Conservation (phyloP, 768 basidiomycete species). For the Pleurotus salmoneostramineus region DNA sequence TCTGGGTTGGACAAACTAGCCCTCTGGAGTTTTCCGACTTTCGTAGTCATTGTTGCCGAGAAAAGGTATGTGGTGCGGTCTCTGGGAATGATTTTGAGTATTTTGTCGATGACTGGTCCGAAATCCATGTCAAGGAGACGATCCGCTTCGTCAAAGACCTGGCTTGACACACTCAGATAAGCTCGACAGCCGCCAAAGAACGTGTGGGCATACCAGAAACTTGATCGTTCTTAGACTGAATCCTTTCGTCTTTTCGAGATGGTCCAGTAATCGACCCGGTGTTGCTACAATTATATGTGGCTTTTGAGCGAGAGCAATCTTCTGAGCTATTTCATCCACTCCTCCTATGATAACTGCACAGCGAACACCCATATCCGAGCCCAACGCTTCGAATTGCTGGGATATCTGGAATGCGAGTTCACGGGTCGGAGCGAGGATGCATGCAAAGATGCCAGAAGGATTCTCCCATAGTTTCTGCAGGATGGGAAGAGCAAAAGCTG, state of each 20-base stretch:
- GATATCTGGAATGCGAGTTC: conserved; percentile 98
- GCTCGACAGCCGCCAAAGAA: neutral
- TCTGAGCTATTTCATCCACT: conserved; percentile 86
- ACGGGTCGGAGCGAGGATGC: conserved; percentile 94
- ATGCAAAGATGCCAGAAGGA: conserved; percentile 89
- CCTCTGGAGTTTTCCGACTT: conserved; percentile 93
- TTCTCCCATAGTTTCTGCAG: conserved; percentile 96
- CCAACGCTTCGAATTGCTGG: conserved; percentile 92
- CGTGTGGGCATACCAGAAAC: conserved; percentile 64
- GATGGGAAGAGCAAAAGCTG: conserved; percentile 94
- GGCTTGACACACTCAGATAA: conserved; percentile 1
- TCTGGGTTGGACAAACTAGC: conserved; percentile 94
- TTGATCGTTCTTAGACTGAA: conserved; percentile 84
- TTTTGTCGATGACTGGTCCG: conserved; percentile 92
- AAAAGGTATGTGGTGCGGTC: conserved; percentile 95
- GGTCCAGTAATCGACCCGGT: conserved; percentile 89
- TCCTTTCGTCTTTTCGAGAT: conserved; percentile 96
- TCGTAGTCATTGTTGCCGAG: conserved; percentile 98
- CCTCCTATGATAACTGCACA: conserved; percentile 94
- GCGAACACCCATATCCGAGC: conserved; percentile 89
- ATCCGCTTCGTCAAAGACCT: conserved; percentile 99
- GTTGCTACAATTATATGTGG: conserved; percentile 96
- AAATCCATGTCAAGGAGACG: conserved; percentile 96
- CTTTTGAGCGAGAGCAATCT: conserved; percentile 87
- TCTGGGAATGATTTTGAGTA: conserved; percentile 90